phyloP scores from a whole-genome alignment of 139 green algal genomes.

The Monoraphidium neglectum region DNA sequence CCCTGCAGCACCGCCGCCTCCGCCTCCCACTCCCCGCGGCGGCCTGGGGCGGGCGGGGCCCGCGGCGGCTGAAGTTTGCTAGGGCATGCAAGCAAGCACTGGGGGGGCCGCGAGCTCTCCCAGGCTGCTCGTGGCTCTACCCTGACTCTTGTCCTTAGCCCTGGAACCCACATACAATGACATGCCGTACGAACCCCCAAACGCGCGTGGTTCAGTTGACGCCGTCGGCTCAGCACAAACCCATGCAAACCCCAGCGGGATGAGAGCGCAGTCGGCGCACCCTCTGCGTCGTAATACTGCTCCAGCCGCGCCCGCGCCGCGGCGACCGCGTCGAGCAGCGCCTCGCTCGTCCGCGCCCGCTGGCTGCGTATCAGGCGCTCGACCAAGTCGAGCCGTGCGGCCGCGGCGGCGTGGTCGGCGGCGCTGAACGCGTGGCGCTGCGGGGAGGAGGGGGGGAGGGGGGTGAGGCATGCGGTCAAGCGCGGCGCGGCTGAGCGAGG shows the following conservation, averaged over 20 bases:
- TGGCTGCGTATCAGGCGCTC: conserved; percentile 51
- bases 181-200: too few relatives aligned
- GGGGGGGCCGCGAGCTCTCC: background rate
- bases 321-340: conserved; percentile 56
- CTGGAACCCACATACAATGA: too few relatives aligned
- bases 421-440: conserved; percentile 44
- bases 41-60: background rate
- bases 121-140: too few relatives aligned
- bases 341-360: conserved; percentile 35
- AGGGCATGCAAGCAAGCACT: background rate
- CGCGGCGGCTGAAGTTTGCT: too few relatives aligned
- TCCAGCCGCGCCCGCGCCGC: conserved; percentile 41
- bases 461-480: background rate
- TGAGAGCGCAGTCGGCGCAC: background rate
- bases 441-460: conserved; percentile 24
- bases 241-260: background rate
- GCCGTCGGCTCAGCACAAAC: background rate
- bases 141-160: too few relatives aligned
- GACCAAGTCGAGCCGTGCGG: conserved; percentile 37
- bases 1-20: conserved; percentile 5
- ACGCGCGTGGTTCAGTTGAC: too few relatives aligned
- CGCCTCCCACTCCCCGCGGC: conserved; percentile 31
- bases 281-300: conserved; percentile 45
- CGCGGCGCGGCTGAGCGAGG: background rate
- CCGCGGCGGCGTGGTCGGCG: conserved; percentile 48